These are phyloP conservation scores for Rhynchosporium graminicola DNA, from an alignment of 2,329 filamentous ascomycete species.

Conservation along the genomic window DNA sequence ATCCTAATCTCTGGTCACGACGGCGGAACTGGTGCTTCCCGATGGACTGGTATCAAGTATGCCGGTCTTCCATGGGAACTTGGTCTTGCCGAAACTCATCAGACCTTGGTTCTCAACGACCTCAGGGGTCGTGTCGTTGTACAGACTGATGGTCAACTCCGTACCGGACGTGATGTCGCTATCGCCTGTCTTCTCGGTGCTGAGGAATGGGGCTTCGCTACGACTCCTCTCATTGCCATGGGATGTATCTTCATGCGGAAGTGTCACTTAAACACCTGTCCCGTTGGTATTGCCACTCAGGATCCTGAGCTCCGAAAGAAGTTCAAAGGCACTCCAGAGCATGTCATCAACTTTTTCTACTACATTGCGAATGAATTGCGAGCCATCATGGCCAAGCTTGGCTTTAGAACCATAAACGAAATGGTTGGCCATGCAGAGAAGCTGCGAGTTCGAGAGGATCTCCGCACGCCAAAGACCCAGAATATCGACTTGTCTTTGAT, in stretches of 20 bases:
- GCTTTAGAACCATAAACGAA: conserved; percentile 93
- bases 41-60: conserved; percentile 99
- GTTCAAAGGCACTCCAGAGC: conserved; percentile 89
- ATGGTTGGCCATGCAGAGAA: conserved; percentile 94
- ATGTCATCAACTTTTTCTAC: conserved; percentile 95
- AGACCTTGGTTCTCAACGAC: conserved; percentile 93
- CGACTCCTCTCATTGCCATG: conserved; percentile 92
- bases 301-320: conserved; percentile 94
- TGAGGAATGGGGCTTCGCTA: conserved; percentile 98
- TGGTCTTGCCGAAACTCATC: conserved; percentile 94
- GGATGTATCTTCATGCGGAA: conserved; percentile 95
- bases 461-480: conserved; percentile 83
- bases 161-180: conserved; percentile 89
- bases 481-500: conserved; percentile 94
- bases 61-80: conserved; percentile 96
- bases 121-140: conserved; percentile 93
- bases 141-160: conserved; percentile 92
- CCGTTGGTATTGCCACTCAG: conserved; percentile 93
- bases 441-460: conserved; percentile 82
- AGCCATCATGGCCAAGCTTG: conserved; percentile 94
- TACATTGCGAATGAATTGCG: conserved; percentile 95
- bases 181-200: conserved; percentile 93
- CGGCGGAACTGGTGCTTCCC: conserved; percentile 91
- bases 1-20: conserved; percentile 97
- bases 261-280: conserved; percentile 66